A percentile compares a stretch with the other conserved stretches of the same genome.
These are phyloP conservation scores for Mucor plumbeus DNA, from an alignment of 371 early-diverging fungal species.

Conservation along the genomic window DNA sequence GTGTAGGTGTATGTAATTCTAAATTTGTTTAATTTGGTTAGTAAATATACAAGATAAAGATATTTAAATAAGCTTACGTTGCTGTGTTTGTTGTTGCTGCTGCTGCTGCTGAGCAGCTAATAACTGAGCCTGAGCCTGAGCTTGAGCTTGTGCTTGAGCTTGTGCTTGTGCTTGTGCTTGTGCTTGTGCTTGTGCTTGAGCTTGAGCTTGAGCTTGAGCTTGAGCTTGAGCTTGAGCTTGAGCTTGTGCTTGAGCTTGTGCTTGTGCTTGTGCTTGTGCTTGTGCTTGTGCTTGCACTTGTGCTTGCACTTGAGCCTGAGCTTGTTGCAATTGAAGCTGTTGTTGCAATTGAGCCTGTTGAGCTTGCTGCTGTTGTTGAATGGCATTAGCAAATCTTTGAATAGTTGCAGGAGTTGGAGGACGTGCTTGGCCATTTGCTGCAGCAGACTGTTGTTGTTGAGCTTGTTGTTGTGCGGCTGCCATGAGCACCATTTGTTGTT, in stretches of 20 bases:
- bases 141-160: conserved; percentile 16
- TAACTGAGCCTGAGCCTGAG: conserved; percentile 13
- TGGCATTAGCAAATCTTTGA: conserved; percentile 35
- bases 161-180: conserved; percentile 16
- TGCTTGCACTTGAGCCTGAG: conserved; percentile 20
- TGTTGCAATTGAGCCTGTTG: conserved; percentile 20
- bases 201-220: conserved; percentile 12
- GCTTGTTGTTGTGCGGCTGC: conserved; percentile 36
- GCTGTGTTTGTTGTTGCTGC: conserved; percentile 19
- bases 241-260: conserved; percentile 12
- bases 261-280: conserved; percentile 16
- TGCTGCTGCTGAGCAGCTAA: conserved; percentile 14
- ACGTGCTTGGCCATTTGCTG: conserved; percentile 17
- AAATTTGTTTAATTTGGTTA: neutral
- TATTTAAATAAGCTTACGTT: conserved; percentile 1
- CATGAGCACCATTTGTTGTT: conserved; percentile 54
- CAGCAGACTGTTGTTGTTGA: conserved; percentile 25
- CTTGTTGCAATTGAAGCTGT: conserved; percentile 13
- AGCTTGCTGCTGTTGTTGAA: conserved; percentile 14
- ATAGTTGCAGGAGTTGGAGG: conserved; percentile 33
- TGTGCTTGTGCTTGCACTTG: conserved; percentile 17
- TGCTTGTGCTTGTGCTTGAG: conserved; percentile 17
- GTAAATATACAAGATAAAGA: neutral
- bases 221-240: conserved; percentile 19
- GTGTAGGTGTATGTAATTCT: conserved; percentile 12